Evolutionary conservation across 495 filamentous ascomycete genomes (phyloP).

Genomic region (Tuber borchii): DNA sequence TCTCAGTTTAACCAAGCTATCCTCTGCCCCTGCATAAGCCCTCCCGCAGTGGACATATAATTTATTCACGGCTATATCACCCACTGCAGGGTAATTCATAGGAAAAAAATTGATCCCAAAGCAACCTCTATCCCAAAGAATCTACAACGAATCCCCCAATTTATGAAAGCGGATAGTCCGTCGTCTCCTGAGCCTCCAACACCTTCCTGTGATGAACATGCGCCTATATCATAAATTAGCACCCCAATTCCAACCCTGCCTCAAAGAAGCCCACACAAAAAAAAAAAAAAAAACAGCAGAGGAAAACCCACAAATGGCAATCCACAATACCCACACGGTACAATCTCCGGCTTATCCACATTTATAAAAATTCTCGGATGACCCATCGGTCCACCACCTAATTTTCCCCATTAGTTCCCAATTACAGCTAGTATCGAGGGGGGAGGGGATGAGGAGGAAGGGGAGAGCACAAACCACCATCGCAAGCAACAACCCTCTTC

Average conservation of each 20-base stretch:
- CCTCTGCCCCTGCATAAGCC: neutral
- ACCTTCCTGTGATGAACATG: constrained; percentile 39
- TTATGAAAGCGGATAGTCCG: constrained; percentile 44
- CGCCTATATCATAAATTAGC: constrained; percentile 14
- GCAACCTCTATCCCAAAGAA: neutral
- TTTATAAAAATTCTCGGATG: constrained; percentile 97
- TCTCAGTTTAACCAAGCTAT: neutral
- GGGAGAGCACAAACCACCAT: constrained; percentile 53
- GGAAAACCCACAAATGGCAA: constrained; percentile 71
- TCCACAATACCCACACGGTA: constrained; percentile 87
- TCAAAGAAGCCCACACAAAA: neutral
- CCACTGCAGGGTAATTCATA: neutral
- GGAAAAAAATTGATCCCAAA: neutral
- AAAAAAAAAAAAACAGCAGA: neutral
- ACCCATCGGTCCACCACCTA: constrained; percentile 74
- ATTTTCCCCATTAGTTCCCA: neutral
- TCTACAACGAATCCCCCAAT: neutral
- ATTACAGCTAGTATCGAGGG: neutral
- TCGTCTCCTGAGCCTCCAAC: constrained; percentile 42
- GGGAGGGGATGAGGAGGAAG: too few species aligned
- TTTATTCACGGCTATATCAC: neutral
- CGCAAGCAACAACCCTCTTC: constrained; percentile 71
- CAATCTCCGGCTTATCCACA: constrained; percentile 91
- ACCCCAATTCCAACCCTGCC: neutral
- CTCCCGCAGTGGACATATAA: neutral